Evolutionary conservation across 441 rosid species (phyloP).

Genomic region (Pelargonium citronellum): DNA sequence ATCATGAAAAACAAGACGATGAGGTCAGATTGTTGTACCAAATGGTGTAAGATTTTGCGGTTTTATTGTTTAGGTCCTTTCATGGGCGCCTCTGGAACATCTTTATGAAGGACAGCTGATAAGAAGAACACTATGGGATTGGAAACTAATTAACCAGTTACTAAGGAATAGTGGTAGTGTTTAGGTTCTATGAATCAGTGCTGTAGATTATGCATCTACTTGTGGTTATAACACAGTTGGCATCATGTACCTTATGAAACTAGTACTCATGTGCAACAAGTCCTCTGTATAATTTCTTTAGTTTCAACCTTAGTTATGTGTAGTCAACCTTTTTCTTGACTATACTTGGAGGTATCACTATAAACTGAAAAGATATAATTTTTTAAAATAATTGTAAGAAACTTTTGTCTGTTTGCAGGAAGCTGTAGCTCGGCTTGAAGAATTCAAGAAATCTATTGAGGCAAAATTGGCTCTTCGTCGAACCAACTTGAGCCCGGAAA

Average conservation of each 20-base stretch:
- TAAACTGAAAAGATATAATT: background rate
- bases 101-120: background rate
- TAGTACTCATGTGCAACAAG: background rate
- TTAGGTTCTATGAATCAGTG: background rate
- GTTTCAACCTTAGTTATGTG: background rate
- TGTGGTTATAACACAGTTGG: background rate
- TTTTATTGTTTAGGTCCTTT: background rate
- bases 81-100: too few relatives aligned
- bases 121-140: background rate
- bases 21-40: conserved; percentile 47
- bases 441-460: conserved; percentile 60
- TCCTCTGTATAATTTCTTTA: too few relatives aligned
- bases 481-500: conserved; percentile 78
- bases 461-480: conserved; percentile 89
- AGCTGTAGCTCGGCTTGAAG: conserved; percentile 72
- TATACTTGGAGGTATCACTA: background rate
- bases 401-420: conserved; percentile 39
- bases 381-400: background rate
- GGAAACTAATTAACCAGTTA: background rate
- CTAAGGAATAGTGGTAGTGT: background rate
- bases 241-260: background rate
- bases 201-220: conserved; percentile 1
- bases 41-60: background rate
- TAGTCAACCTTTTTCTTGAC: background rate
- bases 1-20: conserved; percentile 53